Evolutionary conservation across 2,329 filamentous ascomycete genomes (phyloP).

Genomic region (Ceratocystis destructans): DNA sequence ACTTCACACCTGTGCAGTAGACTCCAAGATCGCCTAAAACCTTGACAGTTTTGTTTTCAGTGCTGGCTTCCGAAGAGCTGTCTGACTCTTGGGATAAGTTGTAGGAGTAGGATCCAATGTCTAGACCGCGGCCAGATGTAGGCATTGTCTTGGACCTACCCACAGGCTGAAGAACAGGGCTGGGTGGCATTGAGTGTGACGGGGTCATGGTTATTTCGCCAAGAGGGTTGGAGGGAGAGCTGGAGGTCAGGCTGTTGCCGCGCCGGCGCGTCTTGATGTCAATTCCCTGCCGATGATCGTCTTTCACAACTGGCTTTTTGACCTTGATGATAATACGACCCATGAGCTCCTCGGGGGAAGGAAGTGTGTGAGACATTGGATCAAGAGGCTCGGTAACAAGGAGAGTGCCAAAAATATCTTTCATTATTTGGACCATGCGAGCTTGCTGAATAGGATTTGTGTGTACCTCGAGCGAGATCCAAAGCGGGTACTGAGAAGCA

Average conservation of each 20-base stretch:
- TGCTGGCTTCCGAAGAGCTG: constrained; percentile 40
- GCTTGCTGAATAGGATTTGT: constrained; percentile 72
- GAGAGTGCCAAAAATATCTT: constrained; percentile 64
- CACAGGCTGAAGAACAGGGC: constrained; percentile 36
- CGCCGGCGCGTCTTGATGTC: constrained; percentile 36
- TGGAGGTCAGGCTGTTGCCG: constrained; percentile 64
- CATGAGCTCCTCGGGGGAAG: constrained; percentile 74
- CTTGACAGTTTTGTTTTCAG: constrained; percentile 73
- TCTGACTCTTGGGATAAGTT: constrained; percentile 70
- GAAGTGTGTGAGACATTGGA: constrained; percentile 52
- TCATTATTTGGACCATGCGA: constrained; percentile 82
- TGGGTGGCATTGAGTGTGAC: constrained; percentile 39
- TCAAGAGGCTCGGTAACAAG: constrained; percentile 66
- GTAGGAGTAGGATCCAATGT: constrained; percentile 21
- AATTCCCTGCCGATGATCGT: constrained; percentile 27
- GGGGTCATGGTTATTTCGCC: constrained; percentile 40
- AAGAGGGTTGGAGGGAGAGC: constrained; percentile 41
- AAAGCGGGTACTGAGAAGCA: constrained; percentile 75
- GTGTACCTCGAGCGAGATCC: constrained; percentile 91
- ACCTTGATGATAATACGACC: constrained; percentile 85
- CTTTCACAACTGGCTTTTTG: constrained; percentile 52
- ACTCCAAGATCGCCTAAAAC: constrained; percentile 76
- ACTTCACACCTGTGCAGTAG: constrained; percentile 62
- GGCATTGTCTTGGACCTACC: constrained; percentile 7
- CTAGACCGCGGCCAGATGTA: neutral